phyloP scores from a whole-genome alignment of 495 filamentous ascomycete genomes.

The Bryoglossum gracile region DNA sequence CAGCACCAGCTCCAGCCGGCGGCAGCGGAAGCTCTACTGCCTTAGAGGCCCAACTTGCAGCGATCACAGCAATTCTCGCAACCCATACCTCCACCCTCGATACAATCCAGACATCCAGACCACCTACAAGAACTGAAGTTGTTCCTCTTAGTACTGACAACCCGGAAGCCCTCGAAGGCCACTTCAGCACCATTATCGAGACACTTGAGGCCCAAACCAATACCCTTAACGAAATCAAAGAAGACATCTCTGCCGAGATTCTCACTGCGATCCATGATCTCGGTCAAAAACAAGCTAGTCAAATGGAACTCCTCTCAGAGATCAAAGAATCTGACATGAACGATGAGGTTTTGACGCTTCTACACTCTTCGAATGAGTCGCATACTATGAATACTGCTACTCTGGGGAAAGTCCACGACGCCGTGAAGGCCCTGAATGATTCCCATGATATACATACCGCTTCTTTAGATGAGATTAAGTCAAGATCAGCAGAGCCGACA shows the following conservation, averaged over 20 bases:
- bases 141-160: neutral
- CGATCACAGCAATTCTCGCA: neutral
- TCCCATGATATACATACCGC: slow-evolving; percentile 4
- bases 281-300: slow-evolving; percentile 9
- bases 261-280: slow-evolving; percentile 18
- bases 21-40: neutral
- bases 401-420: slow-evolving; percentile 9
- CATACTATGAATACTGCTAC: slow-evolving; percentile 1
- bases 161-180: neutral
- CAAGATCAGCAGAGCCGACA: slow-evolving; percentile 1
- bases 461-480: slow-evolving; percentile 17
- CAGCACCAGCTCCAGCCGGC: neutral
- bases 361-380: slow-evolving; percentile 18
- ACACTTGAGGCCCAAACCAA: slow-evolving; percentile 14
- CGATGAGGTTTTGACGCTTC: slow-evolving; percentile 23
- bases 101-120: slow-evolving; percentile 8
- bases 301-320: slow-evolving; percentile 13
- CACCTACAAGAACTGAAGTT: slow-evolving; percentile 3
- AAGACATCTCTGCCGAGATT: slow-evolving; percentile 22
- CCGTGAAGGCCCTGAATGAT: slow-evolving; percentile 9
- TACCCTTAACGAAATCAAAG: slow-evolving; percentile 21
- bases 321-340: slow-evolving; percentile 23
- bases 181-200: slow-evolving; percentile 12
- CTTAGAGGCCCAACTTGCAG: neutral
- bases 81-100: slow-evolving; percentile 1